A percentile compares a stretch with the other conserved stretches of the same genome.
These are phyloP conservation scores for Citrus hindsii DNA, from an alignment of 345 rosid species.

Conservation along the genomic window DNA sequence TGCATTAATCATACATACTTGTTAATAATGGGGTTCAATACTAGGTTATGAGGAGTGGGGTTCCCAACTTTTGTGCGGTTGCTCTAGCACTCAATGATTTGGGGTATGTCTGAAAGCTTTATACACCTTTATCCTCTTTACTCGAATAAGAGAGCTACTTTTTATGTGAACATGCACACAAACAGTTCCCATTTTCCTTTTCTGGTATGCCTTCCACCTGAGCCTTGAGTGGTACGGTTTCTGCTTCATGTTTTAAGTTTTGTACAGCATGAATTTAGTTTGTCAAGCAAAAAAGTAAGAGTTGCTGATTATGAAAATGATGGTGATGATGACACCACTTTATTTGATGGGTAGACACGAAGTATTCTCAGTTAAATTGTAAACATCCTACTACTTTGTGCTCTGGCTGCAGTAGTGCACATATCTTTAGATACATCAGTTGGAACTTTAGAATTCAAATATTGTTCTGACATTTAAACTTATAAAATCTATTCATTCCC, in stretches of 20 bases:
- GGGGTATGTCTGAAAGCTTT: conserved; percentile 50
- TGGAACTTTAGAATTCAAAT: neutral
- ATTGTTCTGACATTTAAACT: neutral
- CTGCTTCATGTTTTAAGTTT: neutral
- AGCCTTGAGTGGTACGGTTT: neutral
- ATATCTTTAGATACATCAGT: neutral
- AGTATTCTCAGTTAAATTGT: neutral
- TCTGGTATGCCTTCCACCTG: neutral
- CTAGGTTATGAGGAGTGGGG: conserved; percentile 86
- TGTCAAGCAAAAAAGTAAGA: neutral
- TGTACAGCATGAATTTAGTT: neutral
- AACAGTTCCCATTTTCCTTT: neutral
- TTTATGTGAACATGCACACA: neutral
- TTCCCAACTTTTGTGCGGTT: conserved; percentile 94
- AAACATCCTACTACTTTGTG: neutral
- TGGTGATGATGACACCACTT: neutral
- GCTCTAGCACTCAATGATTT: conserved; percentile 78
- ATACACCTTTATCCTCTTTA: neutral
- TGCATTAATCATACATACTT: neutral
- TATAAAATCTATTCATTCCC: neutral
- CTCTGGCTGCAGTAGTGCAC: neutral
- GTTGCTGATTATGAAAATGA: neutral
- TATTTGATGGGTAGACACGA: neutral
- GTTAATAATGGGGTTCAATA: neutral
- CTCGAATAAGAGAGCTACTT: neutral